Evolutionary conservation across 768 basidiomycete genomes (phyloP).

Genomic region (Auricularia sp.): DNA sequence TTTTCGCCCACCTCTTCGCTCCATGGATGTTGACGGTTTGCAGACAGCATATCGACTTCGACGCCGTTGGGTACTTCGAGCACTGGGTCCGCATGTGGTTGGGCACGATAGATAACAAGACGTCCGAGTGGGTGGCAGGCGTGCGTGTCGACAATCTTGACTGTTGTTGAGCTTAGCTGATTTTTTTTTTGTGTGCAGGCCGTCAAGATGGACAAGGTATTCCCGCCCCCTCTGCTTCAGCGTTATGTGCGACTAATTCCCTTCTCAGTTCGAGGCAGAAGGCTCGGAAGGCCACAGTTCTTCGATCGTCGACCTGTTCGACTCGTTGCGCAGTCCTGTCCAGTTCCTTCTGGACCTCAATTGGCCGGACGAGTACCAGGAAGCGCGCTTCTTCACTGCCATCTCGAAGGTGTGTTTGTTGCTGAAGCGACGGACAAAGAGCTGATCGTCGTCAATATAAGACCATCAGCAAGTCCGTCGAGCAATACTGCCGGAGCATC

Average conservation of each 20-base stretch:
- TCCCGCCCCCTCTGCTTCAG: constrained; percentile 3
- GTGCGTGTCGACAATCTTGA: constrained; percentile 35
- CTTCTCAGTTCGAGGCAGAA: constrained; percentile 61
- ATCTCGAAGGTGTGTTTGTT: constrained; percentile 59
- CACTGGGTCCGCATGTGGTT: constrained; percentile 85
- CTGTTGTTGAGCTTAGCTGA: constrained; percentile 1
- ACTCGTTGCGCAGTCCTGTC: constrained; percentile 84
- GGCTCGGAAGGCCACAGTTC: constrained; percentile 79
- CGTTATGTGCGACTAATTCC: not conserved
- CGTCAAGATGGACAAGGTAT: constrained; percentile 72
- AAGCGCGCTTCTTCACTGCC: constrained; percentile 82
- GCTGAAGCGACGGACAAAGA: not conserved
- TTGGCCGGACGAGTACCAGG: constrained; percentile 86
- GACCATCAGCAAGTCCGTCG: constrained; percentile 86
- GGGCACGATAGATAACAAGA: constrained; percentile 78
- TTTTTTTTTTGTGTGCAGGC: constrained; percentile 36
- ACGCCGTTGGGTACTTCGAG: constrained; percentile 72
- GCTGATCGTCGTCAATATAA: constrained; percentile 20
- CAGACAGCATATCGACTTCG: constrained; percentile 53
- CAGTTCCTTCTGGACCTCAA: constrained; percentile 79
- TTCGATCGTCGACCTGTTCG: constrained; percentile 95
- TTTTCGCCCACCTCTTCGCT: constrained; percentile 5
- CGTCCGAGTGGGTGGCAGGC: constrained; percentile 87
- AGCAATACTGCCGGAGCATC: constrained; percentile 81
- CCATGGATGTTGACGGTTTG: constrained; percentile 2